Percentiles rank a stretch among this genome's conserved stretches.
Evolutionary conservation across 176 grass and related monocot species (phyloP).

Genomic region (Raddia guianensis): DNA sequence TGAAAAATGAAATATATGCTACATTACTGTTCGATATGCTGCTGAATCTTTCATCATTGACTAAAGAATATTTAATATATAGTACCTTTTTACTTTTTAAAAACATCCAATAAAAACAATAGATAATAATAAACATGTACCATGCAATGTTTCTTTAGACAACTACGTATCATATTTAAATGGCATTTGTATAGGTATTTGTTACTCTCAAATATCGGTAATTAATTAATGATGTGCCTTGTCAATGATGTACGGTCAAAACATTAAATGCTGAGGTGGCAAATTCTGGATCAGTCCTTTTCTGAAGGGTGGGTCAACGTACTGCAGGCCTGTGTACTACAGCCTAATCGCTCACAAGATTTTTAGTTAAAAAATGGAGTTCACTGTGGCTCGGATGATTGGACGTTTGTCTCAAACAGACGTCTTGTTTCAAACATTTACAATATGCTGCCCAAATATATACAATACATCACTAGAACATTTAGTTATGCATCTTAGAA

Average conservation of each 20-base stretch:
- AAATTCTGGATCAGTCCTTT: too few relatives aligned
- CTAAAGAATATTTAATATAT: neutral
- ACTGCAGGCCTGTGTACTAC: neutral
- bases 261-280: too few relatives aligned
- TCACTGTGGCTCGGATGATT: too few relatives aligned
- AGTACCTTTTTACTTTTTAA: neutral
- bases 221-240: too few relatives aligned
- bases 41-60: neutral
- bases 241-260: too few relatives aligned
- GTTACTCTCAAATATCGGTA: too few relatives aligned
- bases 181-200: neutral
- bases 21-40: neutral
- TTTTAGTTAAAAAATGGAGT: neutral
- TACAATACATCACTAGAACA: too few relatives aligned
- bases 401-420: too few relatives aligned
- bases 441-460: too few relatives aligned
- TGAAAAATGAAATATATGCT: slow-evolving; percentile 20
- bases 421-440: too few relatives aligned
- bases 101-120: neutral
- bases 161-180: neutral
- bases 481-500: too few relatives aligned
- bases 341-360: neutral
- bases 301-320: neutral
- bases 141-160: too few relatives aligned
- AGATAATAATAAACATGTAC: neutral